Percentiles rank a stretch among this genome's conserved stretches.
phyloP scores from a whole-genome alignment of 495 filamentous ascomycete genomes.

The Pyronema domesticum region DNA sequence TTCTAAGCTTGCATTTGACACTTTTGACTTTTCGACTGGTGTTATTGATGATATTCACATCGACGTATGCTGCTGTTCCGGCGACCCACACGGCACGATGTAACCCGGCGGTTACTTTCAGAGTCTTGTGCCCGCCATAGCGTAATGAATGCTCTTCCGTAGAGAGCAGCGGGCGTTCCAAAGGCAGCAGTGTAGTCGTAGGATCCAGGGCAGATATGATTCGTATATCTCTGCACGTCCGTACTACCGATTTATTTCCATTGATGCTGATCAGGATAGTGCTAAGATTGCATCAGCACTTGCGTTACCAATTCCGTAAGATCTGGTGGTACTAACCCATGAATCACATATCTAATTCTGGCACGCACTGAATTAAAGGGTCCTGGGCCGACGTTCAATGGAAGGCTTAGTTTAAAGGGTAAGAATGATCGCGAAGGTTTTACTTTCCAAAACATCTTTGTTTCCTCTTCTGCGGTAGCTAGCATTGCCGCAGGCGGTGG shows the following conservation, averaged over 20 bases:
- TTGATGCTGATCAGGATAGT: slow-evolving; percentile 15
- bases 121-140: slow-evolving; percentile 24
- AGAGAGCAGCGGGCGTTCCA: slow-evolving; percentile 34
- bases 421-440: slow-evolving; percentile 29
- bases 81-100: slow-evolving; percentile 43
- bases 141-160: slow-evolving; percentile 31
- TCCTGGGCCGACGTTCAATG: slow-evolving; percentile 36
- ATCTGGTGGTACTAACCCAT: slow-evolving; percentile 11
- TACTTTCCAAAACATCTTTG: slow-evolving; percentile 32
- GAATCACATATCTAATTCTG: slow-evolving; percentile 34
- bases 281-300: background rate
- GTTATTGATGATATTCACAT: slow-evolving; percentile 35
- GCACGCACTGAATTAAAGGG: slow-evolving; percentile 36
- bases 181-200: slow-evolving; percentile 35
- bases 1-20: slow-evolving; percentile 30
- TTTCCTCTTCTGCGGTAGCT: slow-evolving; percentile 24
- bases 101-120: slow-evolving; percentile 36
- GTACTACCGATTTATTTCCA: slow-evolving; percentile 12
- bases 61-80: slow-evolving; percentile 37
- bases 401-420: slow-evolving; percentile 36
- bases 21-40: slow-evolving; percentile 31
- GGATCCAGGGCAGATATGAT: slow-evolving; percentile 26
- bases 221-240: slow-evolving; percentile 19
- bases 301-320: background rate
- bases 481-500: slow-evolving; percentile 35